A percentile compares a stretch with the other conserved stretches of the same genome.
phyloP scores from a whole-genome alignment of 345 rosid genomes.

The Acer negundo region DNA sequence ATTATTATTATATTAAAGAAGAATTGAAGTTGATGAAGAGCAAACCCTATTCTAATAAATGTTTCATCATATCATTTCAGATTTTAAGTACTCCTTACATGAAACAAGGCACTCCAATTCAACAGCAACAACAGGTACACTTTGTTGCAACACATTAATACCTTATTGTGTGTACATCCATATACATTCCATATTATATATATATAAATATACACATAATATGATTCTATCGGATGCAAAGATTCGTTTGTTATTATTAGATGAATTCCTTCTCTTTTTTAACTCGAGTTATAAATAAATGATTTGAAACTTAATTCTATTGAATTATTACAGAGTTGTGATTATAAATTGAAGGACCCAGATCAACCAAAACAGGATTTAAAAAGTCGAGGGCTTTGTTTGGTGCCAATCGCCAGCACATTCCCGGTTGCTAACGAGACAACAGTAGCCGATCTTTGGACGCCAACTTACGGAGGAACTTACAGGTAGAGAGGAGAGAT shows the following conservation, averaged over 20 bases:
- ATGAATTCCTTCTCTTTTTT: neutral
- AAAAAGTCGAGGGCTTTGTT: conserved; percentile 76
- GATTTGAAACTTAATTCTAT: neutral
- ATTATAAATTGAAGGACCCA: conserved; percentile 31
- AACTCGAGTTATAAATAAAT: neutral
- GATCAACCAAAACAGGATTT: conserved; percentile 59
- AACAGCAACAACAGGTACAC: conserved; percentile 71
- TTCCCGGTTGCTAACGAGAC: conserved; percentile 66
- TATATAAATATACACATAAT: no score
- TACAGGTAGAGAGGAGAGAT: conserved; percentile 35
- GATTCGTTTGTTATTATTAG: neutral
- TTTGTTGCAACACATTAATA: neutral
- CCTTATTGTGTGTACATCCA: no score
- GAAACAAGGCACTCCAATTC: conserved; percentile 58
- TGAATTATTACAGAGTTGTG: conserved; percentile 27
- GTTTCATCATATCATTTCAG: conserved; percentile 33
- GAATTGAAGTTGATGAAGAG: no score
- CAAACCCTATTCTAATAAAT: no score
- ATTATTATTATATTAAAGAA: no score
- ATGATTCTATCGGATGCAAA: no score
- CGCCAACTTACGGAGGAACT: conserved; percentile 77
- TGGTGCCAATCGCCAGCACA: conserved; percentile 76
- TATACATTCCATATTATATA: neutral
- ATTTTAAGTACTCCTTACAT: conserved; percentile 58
- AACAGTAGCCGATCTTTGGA: conserved; percentile 61